phyloP scores from a whole-genome alignment of 768 basidiomycete genomes.

The Suillus subaureus region DNA sequence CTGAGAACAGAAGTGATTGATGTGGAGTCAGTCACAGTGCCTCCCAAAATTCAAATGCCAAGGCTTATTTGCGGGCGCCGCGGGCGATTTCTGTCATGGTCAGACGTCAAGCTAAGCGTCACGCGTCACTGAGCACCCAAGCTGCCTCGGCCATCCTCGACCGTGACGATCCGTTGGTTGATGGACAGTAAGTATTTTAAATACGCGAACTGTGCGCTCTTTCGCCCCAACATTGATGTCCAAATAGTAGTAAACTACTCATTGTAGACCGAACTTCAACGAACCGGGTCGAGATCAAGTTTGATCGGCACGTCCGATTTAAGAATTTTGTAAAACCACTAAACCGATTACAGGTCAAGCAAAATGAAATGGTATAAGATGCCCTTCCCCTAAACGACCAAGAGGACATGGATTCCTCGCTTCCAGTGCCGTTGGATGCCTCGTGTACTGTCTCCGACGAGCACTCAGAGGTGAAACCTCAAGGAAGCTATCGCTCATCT shows the following conservation, averaged over 20 bases:
- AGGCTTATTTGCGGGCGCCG: too few relatives aligned
- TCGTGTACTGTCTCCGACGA: background rate
- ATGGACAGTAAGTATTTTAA: too few relatives aligned
- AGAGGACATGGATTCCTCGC: background rate
- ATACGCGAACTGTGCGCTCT: too few relatives aligned
- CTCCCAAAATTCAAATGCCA: background rate
- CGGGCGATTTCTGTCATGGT: too few relatives aligned
- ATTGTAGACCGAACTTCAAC: background rate
- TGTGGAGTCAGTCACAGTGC: background rate
- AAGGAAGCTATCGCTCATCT: background rate
- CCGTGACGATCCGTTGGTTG: too few relatives aligned
- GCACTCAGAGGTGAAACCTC: background rate
- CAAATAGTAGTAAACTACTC: background rate
- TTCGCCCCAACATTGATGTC: too few relatives aligned
- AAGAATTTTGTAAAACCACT: background rate
- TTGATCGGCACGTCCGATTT: background rate
- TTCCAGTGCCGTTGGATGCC: conserved; percentile 2
- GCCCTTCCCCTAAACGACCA: too few relatives aligned
- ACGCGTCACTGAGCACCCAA: too few relatives aligned
- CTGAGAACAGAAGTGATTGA: background rate
- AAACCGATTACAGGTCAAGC: background rate
- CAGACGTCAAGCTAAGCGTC: too few relatives aligned
- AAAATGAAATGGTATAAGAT: conserved; percentile 4
- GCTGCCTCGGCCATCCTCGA: too few relatives aligned
- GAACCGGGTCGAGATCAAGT: background rate